Percentiles rank a stretch among this genome's conserved stretches.
Conservation (phyloP, 2,329 filamentous ascomycete genomes). For the Pyrenophora tritici-repentis region DNA sequence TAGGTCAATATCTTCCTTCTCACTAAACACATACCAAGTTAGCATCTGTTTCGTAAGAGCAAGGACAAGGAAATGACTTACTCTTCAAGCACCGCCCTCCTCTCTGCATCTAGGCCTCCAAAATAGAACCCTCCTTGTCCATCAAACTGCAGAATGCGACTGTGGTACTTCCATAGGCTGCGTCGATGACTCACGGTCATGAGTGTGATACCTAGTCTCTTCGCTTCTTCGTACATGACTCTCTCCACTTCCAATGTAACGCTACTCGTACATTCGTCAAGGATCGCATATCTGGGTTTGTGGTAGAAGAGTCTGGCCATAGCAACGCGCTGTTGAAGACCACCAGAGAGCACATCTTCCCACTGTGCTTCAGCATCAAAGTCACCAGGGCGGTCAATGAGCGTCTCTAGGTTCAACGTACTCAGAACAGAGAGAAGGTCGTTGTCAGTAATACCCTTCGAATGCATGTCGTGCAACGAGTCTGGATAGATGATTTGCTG, state of each 20-base stretch:
- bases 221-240: constrained; percentile 96
- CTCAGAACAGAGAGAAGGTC: constrained; percentile 78
- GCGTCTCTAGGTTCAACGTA: constrained; percentile 79
- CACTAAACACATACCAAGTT: constrained; percentile 52
- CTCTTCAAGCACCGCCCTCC: constrained; percentile 84
- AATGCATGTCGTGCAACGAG: constrained; percentile 81
- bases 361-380: constrained; percentile 97
- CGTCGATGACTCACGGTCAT: constrained; percentile 95
- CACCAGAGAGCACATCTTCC: constrained; percentile 90
- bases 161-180: constrained; percentile 96
- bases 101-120: constrained; percentile 85
- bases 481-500: constrained; percentile 98
- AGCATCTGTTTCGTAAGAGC: background rate
- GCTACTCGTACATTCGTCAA: constrained; percentile 94
- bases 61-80: constrained; percentile 44
- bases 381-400: constrained; percentile 78
- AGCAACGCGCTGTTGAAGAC: constrained; percentile 92
- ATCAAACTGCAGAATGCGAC: constrained; percentile 93
- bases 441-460: constrained; percentile 78
- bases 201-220: constrained; percentile 85
- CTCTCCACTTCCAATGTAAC: constrained; percentile 96
- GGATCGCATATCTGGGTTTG: constrained; percentile 86
- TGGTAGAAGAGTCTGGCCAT: constrained; percentile 98
- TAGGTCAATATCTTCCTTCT: constrained; percentile 91
- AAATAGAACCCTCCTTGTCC: constrained; percentile 92